Conservation (phyloP, 495 filamentous ascomycete species). For the Lindgomyces ingoldianus region DNA sequence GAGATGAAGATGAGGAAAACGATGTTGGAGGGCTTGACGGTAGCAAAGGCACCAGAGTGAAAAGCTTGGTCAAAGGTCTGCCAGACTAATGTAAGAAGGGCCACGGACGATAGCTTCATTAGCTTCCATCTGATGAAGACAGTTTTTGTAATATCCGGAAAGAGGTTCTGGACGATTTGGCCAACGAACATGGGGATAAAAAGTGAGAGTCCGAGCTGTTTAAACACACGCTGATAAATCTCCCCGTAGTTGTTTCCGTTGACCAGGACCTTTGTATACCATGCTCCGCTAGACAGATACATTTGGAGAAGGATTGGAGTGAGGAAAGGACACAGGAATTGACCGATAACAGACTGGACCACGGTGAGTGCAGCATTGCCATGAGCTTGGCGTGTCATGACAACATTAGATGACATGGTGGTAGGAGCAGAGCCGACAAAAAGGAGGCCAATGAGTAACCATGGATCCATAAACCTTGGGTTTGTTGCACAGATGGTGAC, state of each 20-base stretch:
- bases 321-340: constrained; percentile 49
- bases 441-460: constrained; percentile 48
- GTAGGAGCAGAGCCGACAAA: constrained; percentile 47
- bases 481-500: constrained; percentile 45
- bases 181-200: constrained; percentile 48
- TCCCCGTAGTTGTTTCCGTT: constrained; percentile 35
- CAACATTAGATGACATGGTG: constrained; percentile 48
- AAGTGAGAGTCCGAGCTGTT: constrained; percentile 48
- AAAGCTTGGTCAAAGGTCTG: constrained; percentile 50
- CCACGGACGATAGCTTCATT: constrained; percentile 43
- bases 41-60: constrained; percentile 43
- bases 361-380: constrained; percentile 49
- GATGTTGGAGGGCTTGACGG: constrained; percentile 42
- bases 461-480: constrained; percentile 44
- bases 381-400: constrained; percentile 50
- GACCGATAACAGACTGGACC: constrained; percentile 49
- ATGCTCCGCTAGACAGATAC: constrained; percentile 44
- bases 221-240: constrained; percentile 47
- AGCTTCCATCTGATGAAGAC: constrained; percentile 45
- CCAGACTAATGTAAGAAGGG: constrained; percentile 48
- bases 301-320: constrained; percentile 47
- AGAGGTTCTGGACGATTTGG: constrained; percentile 42
- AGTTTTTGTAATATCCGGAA: constrained; percentile 39
- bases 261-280: constrained; percentile 47
- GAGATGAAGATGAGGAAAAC: constrained; percentile 49